Base-by-base conservation (phyloP, 148 eudicot species). In the Rhododendron kiyosumense region DNA sequence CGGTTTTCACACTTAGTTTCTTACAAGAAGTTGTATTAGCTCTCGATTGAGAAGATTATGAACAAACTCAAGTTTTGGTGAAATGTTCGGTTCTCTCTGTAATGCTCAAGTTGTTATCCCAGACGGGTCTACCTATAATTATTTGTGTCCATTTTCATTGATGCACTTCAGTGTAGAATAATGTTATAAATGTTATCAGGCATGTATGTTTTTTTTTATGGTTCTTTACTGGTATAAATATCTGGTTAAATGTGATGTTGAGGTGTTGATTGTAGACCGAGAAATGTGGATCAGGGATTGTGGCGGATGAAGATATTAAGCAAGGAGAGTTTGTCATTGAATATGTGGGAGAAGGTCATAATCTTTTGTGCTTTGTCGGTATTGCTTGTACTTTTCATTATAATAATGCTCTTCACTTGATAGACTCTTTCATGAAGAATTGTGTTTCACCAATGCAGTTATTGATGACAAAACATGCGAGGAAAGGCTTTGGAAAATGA, bases 381-480 rank as follows among this genome's bases (percentile, higher is more conserved):
- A 79, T 46, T 78, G 30, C 3, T 4, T 46, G 6, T 81, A 10
- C 49, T 85, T 24, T 82, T 22, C 38, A 65, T 81, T 61, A n/a
- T 69, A 34, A n/a, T 59, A 65, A 36, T 36, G 49, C 22, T 59
- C 51, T 79, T 46, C 73, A 61, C 71, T 26, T 79, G 36, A 14
- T 67, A 10, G 26, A 67, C 69, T 17, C 20, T 43, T 67, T 67
- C 51, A 17, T 86, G 63, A 75, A 52, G 34, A 83, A 77, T 78
- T 82, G 14, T 52, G 49, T 61, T 90, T 88, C 57, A 49, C 76
- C 34, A 74, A 36, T 95, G 92, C 93, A 97, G 99, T 97, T 81
- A 97, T 97, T 89, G 99, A 97, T 87, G 99, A 97, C 90, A 95
- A 97, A 93, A 91, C 93, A 78, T 97, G 99, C 79, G 99, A 97